Evolutionary conservation across 805 yeast species (phyloP), one percentile per base, ranked within the genome.

Genomic region (Candida quercuum): DNA sequence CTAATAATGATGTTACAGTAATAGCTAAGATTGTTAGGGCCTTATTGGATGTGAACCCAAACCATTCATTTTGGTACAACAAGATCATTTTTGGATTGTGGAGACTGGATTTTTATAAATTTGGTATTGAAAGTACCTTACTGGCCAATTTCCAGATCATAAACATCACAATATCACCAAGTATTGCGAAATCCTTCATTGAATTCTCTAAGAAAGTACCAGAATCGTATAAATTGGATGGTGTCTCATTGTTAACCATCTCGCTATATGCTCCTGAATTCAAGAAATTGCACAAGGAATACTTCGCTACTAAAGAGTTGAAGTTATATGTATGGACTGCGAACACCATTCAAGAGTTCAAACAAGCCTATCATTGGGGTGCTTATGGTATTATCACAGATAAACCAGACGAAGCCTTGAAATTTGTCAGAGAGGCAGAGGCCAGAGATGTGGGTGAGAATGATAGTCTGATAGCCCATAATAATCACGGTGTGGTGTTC

Each of bases 301-400:
- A 10, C 19, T 51, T 69, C 14, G 42, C 51, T 19, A 44, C 48
- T 12, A 46, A 59, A 16, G 56, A 59, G 26, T 59, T 68, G 21
- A 60, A 61, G 10, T 55, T 70, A 4, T 74, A 66, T 41, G 48
- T 71, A 3, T 76, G 83, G 83, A 76, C 82, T 1, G 61, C 74
- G 14, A 76, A 76, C 39, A 36, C 56, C 5, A 49, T 54, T 16
- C 56, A 51, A 17, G 53, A 56, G 13, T 65, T 68, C 61, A 47
- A 59, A 28, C 53, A 62, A 51, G 67, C 69, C 5, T 52, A 59
- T 12, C 47, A 54, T 0, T 50, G 60, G 3, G 49, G 57, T 4
- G 48, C 67, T 5, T 61, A 63, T 38, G 71, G 71, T 6, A 60
- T 70, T 17, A 53, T 70, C 42, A 67, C 74, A 7, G 75, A 70